Conservation (phyloP, 2,329 filamentous ascomycete species). For the Fusarium verrucosum region DNA sequence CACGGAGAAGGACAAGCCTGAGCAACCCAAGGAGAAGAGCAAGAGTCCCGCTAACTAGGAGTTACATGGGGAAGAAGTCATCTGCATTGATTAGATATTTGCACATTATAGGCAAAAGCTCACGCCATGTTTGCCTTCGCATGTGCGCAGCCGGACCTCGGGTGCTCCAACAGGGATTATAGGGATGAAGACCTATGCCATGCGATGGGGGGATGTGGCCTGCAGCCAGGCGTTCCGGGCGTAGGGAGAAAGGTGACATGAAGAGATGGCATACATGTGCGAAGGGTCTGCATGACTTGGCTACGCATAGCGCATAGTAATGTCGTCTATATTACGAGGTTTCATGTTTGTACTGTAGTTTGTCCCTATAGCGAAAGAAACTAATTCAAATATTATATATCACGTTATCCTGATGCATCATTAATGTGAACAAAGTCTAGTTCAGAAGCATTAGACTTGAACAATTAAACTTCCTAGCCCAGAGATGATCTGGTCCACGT, state of each 20-base stretch:
- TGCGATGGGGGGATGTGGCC: constrained; percentile 29
- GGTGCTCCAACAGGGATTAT: background rate
- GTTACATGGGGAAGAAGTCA: background rate
- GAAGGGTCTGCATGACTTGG: constrained; percentile 5
- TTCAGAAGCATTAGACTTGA: background rate
- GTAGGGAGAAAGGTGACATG: constrained; percentile 36
- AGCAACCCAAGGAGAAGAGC: constrained; percentile 42
- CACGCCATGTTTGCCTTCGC: constrained; percentile 14
- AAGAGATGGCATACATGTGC: constrained; percentile 10
- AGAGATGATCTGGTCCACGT: background rate
- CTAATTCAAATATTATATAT: constrained; percentile 15
- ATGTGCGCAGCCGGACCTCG: constrained; percentile 1
- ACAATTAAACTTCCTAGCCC: background rate
- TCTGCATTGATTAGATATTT: constrained; percentile 21
- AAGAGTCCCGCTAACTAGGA: constrained; percentile 40
- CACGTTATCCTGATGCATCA: background rate
- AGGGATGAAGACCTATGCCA: constrained; percentile 22
- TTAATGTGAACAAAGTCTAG: background rate
- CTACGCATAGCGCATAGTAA: constrained; percentile 3
- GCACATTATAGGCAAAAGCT: constrained; percentile 25
- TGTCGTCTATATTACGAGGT: constrained; percentile 22
- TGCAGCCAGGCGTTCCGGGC: constrained; percentile 44
- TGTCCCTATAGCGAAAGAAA: constrained; percentile 30
- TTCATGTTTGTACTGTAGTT: constrained; percentile 20
- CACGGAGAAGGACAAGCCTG: constrained; percentile 44